Percentiles rank a stretch among this genome's conserved stretches.
Evolutionary conservation across 129 eudicot species (phyloP).

Genomic region (Helichrysum umbraculigerum): DNA sequence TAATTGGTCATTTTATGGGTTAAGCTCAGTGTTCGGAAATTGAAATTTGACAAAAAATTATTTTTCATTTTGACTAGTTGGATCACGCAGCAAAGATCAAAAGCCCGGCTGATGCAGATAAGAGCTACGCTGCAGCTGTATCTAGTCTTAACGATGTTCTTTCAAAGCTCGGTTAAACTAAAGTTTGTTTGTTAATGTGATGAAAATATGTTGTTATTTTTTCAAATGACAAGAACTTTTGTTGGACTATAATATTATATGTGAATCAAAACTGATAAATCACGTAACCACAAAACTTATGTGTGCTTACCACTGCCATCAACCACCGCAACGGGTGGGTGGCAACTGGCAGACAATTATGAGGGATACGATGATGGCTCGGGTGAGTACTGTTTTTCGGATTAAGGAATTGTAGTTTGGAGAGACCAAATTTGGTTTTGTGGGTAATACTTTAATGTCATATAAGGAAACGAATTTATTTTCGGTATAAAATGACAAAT

Average conservation of each 20-base stretch:
- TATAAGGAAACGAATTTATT: not conserved
- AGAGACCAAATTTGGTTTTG: not conserved
- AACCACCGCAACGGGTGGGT: not conserved
- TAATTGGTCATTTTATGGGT: not conserved
- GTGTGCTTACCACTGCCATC: not conserved
- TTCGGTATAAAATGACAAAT: not conserved
- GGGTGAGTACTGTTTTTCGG: not conserved
- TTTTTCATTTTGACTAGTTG: conserved; percentile 47
- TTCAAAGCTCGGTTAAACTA: conserved; percentile 75
- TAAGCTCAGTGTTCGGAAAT: not conserved
- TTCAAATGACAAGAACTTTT: conserved; percentile 33
- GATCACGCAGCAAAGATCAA: conserved; percentile 94
- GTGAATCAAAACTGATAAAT: conserved; percentile 16
- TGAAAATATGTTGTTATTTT: conserved; percentile 37
- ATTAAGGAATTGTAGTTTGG: not conserved
- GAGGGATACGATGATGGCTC: too few species aligned
- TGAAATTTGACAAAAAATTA: not conserved
- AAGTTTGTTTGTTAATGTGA: conserved; percentile 40
- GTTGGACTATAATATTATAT: conserved; percentile 16
- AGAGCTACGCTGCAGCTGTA: conserved; percentile 82
- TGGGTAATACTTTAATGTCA: not conserved
- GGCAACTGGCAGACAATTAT: too few species aligned
- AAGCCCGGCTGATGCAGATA: conserved; percentile 78
- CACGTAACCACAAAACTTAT: not conserved
- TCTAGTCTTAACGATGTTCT: conserved; percentile 72